Evolutionary conservation across 2,329 filamentous ascomycete species (phyloP).

Genomic region (Fusarium paranaense): DNA sequence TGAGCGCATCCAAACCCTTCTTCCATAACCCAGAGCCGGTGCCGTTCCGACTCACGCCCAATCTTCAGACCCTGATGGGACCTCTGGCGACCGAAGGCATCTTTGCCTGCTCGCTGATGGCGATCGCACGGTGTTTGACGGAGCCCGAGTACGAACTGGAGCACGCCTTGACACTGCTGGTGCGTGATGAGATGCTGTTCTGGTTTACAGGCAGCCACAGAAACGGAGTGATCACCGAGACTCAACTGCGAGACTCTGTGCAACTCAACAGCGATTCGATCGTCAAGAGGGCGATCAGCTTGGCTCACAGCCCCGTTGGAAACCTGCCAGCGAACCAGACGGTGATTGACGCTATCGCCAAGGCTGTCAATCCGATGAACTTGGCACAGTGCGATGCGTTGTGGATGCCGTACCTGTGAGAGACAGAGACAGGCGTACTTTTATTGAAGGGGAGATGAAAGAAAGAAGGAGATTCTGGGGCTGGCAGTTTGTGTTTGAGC

Average conservation of each 20-base stretch:
- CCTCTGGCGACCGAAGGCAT: conserved; percentile 96
- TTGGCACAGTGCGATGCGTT: conserved; percentile 89
- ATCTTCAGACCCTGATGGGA: conserved; percentile 95
- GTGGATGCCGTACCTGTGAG: conserved; percentile 95
- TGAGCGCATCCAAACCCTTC: conserved; percentile 85
- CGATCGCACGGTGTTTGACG: conserved; percentile 92
- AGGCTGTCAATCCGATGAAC: conserved; percentile 91
- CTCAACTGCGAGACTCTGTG: conserved; percentile 81
- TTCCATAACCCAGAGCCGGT: conserved; percentile 97
- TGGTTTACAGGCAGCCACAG: conserved; percentile 90
- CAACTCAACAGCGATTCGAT: conserved; percentile 90
- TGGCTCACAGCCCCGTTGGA: conserved; percentile 81
- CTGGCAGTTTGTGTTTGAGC: conserved; percentile 41
- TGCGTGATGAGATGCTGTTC: conserved; percentile 97
- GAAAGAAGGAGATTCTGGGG: neutral
- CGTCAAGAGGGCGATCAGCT: conserved; percentile 86
- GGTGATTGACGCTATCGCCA: conserved; percentile 92
- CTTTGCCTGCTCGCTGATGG: conserved; percentile 95
- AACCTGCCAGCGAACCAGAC: conserved; percentile 96
- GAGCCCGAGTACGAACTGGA: conserved; percentile 93
- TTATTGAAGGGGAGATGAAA: conserved; percentile 9
- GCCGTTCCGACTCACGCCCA: conserved; percentile 96
- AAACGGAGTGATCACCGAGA: conserved; percentile 60
- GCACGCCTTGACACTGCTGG: conserved; percentile 92
- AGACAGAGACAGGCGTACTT: conserved; percentile 26